phyloP scores from a whole-genome alignment of 495 filamentous ascomycete genomes.

The Penicillium salamii region DNA sequence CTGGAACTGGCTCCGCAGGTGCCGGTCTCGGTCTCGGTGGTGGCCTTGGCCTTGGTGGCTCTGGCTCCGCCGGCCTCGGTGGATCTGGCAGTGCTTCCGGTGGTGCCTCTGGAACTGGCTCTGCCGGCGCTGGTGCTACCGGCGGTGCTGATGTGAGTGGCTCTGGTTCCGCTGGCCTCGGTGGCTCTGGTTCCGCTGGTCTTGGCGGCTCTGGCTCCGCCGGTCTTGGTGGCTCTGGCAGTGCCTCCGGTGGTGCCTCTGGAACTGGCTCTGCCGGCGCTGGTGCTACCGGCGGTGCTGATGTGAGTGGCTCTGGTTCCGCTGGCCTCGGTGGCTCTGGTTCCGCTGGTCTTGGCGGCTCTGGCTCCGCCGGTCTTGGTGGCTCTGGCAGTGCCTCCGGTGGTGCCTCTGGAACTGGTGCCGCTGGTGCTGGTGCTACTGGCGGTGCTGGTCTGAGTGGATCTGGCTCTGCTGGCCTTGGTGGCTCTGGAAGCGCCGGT shows the following conservation, averaged over 20 bases:
- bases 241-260: not conserved
- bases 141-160: not conserved
- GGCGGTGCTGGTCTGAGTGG: not conserved
- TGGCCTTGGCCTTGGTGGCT: constrained; percentile 2
- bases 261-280: no score
- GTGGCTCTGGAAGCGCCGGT: not conserved
- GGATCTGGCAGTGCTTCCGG: constrained; percentile 7
- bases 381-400: not conserved
- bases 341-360: not conserved
- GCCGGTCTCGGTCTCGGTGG: constrained; percentile 2
- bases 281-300: no score
- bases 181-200: constrained; percentile 1
- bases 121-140: not conserved
- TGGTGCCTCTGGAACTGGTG: not conserved
- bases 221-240: not conserved
- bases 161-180: not conserved
- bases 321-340: not conserved
- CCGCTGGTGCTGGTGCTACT: not conserved
- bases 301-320: no score
- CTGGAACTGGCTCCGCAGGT: not conserved
- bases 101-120: constrained; percentile 1
- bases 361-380: not conserved
- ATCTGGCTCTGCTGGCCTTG: not conserved
- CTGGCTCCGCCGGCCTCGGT: not conserved
- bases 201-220: not conserved